phyloP scores from a whole-genome alignment of 192 early-diverging fungal species.

The Endogone sp. region DNA sequence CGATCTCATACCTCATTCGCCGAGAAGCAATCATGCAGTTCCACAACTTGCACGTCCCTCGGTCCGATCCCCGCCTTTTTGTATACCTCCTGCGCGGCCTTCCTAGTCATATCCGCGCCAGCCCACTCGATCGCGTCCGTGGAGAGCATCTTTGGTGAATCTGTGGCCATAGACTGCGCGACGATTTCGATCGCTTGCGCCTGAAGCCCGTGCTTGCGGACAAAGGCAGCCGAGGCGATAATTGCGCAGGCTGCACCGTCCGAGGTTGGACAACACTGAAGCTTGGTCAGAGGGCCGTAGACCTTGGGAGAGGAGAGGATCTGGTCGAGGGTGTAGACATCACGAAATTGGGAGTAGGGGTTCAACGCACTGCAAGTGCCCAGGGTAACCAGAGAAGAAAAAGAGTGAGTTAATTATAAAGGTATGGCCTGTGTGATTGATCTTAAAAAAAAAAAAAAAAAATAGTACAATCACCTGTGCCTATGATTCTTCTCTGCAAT shows the following conservation, averaged over 20 bases:
- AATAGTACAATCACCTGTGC: conserved; percentile 36
- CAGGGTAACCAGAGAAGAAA: neutral
- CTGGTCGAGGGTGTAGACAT: conserved; percentile 57
- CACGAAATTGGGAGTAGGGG: conserved; percentile 70
- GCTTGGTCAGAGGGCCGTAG: conserved; percentile 68
- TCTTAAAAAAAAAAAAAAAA: conserved; percentile 13
- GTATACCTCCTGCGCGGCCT: conserved; percentile 52
- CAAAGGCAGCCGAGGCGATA: conserved; percentile 65
- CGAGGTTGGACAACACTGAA: conserved; percentile 75
- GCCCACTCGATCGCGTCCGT: conserved; percentile 54
- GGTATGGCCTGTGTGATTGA: no score
- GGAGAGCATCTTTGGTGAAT: conserved; percentile 53
- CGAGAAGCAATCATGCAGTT: conserved; percentile 76
- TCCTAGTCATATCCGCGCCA: conserved; percentile 67
- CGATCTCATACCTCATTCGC: conserved; percentile 60
- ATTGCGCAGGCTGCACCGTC: conserved; percentile 67
- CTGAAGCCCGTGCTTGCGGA: conserved; percentile 50
- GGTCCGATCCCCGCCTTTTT: conserved; percentile 53
- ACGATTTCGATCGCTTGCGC: conserved; percentile 66
- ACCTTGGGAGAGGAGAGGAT: conserved; percentile 55
- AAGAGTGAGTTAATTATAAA: conserved; percentile 3
- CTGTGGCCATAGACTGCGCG: conserved; percentile 69
- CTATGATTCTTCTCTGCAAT: conserved; percentile 76
- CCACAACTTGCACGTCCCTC: conserved; percentile 62
- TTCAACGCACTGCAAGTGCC: conserved; percentile 41